Evolutionary conservation across 2,329 filamentous ascomycete species (phyloP).

Genomic region (Apiospora marii): DNA sequence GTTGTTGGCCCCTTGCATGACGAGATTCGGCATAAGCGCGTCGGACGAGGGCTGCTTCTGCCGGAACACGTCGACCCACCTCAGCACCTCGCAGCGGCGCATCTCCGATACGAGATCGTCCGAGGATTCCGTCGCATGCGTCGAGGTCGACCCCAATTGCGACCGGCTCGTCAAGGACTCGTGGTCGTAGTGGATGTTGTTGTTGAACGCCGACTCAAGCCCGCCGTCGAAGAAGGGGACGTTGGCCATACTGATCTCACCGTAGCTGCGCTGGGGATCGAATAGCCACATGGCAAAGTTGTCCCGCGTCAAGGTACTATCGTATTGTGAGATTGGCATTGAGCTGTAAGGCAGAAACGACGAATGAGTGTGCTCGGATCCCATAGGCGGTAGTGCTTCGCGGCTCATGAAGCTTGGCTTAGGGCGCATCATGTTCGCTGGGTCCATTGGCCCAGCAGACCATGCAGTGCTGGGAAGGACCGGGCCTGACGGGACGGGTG

Average conservation of each 20-base stretch:
- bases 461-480: neutral
- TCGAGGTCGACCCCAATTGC: conserved; percentile 53
- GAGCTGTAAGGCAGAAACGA: conserved; percentile 37
- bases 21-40: conserved; percentile 26
- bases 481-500: neutral
- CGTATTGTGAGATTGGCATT: conserved; percentile 45
- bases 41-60: conserved; percentile 49
- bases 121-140: conserved; percentile 47
- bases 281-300: conserved; percentile 63
- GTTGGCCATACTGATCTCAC: conserved; percentile 52
- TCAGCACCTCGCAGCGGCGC: conserved; percentile 54
- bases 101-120: conserved; percentile 55
- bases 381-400: conserved; percentile 31
- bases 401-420: conserved; percentile 48
- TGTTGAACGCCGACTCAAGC: conserved; percentile 60
- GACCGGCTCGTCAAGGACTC: conserved; percentile 58
- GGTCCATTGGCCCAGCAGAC: conserved; percentile 42
- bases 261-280: conserved; percentile 51
- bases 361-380: conserved; percentile 27
- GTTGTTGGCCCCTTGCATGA: conserved; percentile 48
- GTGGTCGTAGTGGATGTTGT: conserved; percentile 59
- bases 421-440: conserved; percentile 47
- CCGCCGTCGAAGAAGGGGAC: conserved; percentile 58
- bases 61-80: conserved; percentile 52
- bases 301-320: conserved; percentile 46